Percentiles rank a stretch among this genome's conserved stretches.
These are phyloP conservation scores for Pseudotsuga menziesii DNA, from an alignment of 75 land plant species.

Conservation along the genomic window DNA sequence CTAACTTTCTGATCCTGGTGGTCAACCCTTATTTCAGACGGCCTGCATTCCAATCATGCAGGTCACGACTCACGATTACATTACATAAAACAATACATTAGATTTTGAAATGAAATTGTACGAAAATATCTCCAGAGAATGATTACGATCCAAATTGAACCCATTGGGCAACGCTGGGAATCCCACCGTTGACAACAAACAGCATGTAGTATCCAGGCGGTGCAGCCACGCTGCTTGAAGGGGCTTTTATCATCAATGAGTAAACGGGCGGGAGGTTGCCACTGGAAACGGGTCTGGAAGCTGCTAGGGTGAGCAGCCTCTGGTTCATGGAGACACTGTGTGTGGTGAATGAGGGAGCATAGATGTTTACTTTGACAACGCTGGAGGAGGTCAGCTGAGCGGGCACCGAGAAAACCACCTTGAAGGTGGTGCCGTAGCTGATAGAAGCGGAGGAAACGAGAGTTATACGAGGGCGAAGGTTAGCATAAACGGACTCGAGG, in stretches of 20 bases:
- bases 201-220: constrained; percentile 62
- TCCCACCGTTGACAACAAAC: constrained; percentile 31
- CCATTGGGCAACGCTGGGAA: constrained; percentile 50
- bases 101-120: too few relatives aligned
- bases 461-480: constrained; percentile 16
- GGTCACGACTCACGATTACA: too few relatives aligned
- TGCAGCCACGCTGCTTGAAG: constrained; percentile 40
- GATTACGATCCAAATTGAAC: constrained; percentile 12
- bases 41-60: too few relatives aligned
- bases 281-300: not conserved
- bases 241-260: constrained; percentile 21
- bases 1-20: too few relatives aligned
- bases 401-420: constrained; percentile 15
- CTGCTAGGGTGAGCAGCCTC: constrained; percentile 41
- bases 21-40: too few relatives aligned
- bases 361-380: constrained; percentile 20
- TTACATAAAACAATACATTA: too few relatives aligned
- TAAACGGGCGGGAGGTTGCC: not conserved
- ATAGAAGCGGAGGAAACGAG: constrained; percentile 5
- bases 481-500: not conserved
- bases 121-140: too few relatives aligned
- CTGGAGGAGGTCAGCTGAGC: not conserved
- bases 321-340: constrained; percentile 56
- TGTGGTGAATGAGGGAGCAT: constrained; percentile 55
- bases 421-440: constrained; percentile 18